phyloP scores from a whole-genome alignment of 2,329 filamentous ascomycete species.

The Fonsecaea erecta region DNA sequence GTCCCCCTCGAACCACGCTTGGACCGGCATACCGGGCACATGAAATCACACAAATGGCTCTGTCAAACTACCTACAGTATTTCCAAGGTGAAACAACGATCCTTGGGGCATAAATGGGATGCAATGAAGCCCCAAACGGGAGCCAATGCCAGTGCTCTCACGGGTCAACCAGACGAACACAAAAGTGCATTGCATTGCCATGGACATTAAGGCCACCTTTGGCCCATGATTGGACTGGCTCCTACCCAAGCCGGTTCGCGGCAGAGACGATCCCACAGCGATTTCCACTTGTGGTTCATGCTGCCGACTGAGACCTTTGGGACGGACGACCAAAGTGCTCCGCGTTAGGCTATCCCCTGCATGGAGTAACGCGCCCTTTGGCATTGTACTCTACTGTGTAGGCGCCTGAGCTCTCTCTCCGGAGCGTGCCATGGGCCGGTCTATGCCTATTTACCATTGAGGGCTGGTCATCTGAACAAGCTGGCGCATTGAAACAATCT shows the following conservation, averaged over 20 bases:
- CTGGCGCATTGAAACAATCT: not conserved
- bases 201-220: not conserved
- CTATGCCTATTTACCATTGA: not conserved
- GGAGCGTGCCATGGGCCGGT: not conserved
- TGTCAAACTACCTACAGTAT: no score
- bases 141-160: not conserved
- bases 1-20: not conserved
- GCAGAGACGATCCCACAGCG: not conserved
- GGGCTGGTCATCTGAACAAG: not conserved
- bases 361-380: not conserved
- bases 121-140: not conserved
- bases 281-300: not conserved
- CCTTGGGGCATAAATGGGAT: not conserved
- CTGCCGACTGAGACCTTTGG: conserved; percentile 1
- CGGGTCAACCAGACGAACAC: no score
- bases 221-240: not conserved
- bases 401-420: not conserved
- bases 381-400: not conserved
- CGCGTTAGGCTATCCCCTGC: not conserved
- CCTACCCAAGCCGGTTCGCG: not conserved
- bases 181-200: not conserved
- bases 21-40: not conserved
- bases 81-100: not conserved
- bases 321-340: not conserved
- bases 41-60: not conserved